Conservation (phyloP, 495 filamentous ascomycete genomes). For the Tetracladium marchalianum region DNA sequence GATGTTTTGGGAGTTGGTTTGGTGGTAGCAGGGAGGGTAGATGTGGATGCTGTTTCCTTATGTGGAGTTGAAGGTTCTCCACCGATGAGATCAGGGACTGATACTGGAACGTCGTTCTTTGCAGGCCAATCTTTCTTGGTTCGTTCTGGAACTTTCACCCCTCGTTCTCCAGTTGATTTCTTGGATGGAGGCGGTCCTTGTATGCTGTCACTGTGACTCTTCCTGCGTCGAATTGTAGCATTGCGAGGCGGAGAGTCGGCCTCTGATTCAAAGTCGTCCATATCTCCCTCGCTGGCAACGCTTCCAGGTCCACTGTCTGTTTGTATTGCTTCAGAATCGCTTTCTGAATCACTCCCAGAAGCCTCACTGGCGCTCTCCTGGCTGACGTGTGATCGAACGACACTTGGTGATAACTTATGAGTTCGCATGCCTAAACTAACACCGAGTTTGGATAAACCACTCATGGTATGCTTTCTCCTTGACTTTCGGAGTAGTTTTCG, state of each 20-base stretch:
- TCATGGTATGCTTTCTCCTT: constrained; percentile 50
- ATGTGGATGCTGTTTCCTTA: constrained; percentile 3
- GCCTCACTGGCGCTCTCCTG: constrained; percentile 17
- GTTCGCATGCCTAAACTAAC: constrained; percentile 69
- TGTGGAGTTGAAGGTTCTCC: constrained; percentile 1
- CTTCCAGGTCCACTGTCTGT: constrained; percentile 24
- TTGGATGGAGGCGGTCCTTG: constrained; percentile 20
- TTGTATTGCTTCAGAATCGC: constrained; percentile 5
- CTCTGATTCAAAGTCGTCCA: constrained; percentile 28
- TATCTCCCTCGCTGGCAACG: constrained; percentile 41
- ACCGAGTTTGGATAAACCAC: constrained; percentile 48
- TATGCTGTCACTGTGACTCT: constrained; percentile 18
- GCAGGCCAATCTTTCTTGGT: background rate
- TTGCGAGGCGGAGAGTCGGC: constrained; percentile 4
- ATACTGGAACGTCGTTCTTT: background rate
- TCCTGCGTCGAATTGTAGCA: constrained; percentile 2
- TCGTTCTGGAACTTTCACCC: constrained; percentile 11
- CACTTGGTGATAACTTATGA: constrained; percentile 55
- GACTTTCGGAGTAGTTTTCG: constrained; percentile 36
- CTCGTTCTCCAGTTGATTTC: constrained; percentile 17
- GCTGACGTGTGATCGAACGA: constrained; percentile 37
- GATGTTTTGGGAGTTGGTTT: constrained; percentile 5
- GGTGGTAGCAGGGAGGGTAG: constrained; percentile 7
- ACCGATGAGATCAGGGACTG: background rate
- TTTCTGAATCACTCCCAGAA: constrained; percentile 13